These are phyloP conservation scores for Coniochaeta hoffmannii DNA, from an alignment of 2,329 filamentous ascomycete species.

Conservation along the genomic window DNA sequence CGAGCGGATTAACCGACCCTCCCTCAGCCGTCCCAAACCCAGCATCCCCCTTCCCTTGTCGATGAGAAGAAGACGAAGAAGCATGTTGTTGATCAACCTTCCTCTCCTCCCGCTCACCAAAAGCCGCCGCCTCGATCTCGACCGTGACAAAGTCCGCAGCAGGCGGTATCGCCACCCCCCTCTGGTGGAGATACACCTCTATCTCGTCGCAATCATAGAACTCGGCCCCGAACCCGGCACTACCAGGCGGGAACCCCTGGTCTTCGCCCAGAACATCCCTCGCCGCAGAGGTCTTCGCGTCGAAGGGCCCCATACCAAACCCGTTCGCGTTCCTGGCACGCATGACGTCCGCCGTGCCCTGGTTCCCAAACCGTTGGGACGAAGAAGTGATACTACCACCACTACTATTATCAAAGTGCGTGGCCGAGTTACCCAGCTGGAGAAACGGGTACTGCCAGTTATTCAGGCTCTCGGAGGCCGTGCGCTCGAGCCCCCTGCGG, in stretches of 20 bases:
- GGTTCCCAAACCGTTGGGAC: constrained; percentile 27
- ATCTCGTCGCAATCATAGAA: constrained; percentile 75
- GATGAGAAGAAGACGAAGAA: no score
- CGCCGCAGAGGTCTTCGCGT: constrained; percentile 26
- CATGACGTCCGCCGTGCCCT: constrained; percentile 21
- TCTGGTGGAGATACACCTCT: constrained; percentile 61
- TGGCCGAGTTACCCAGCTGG: constrained; percentile 60
- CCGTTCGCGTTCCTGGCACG: constrained; percentile 22
- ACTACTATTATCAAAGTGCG: constrained; percentile 41
- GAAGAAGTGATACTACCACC: not conserved
- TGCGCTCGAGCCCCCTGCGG: constrained; percentile 22
- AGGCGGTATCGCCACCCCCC: constrained; percentile 55
- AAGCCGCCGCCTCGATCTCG: constrained; percentile 40
- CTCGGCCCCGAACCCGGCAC: constrained; percentile 56
- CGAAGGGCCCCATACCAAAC: constrained; percentile 43
- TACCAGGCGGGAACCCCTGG: constrained; percentile 36
- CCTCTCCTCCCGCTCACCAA: constrained; percentile 20
- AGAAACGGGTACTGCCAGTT: constrained; percentile 55
- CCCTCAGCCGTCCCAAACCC: not conserved
- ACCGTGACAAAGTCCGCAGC: constrained; percentile 52
- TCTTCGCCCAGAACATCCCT: constrained; percentile 40
- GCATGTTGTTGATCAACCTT: no score
- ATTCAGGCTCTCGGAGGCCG: constrained; percentile 39
- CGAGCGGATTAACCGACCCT: not conserved
- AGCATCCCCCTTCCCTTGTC: no score